Percentiles rank a stretch among this genome's conserved stretches.
phyloP scores from a whole-genome alignment of 768 basidiomycete genomes.

The Leccinellum albellum region DNA sequence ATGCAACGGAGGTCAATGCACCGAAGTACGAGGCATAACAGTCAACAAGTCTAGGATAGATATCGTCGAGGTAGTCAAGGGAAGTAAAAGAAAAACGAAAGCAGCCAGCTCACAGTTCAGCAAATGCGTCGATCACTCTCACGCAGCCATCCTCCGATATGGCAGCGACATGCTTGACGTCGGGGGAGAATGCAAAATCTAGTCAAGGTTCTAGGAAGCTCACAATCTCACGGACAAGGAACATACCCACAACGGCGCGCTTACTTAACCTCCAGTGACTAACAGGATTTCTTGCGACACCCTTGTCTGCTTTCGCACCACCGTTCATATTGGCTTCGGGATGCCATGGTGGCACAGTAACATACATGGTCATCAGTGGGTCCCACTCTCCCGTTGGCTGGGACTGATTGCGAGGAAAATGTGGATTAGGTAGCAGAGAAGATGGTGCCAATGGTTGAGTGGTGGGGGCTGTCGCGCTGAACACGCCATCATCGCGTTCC shows the following conservation, averaged over 20 bases:
- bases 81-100: not conserved
- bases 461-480: slow-evolving; percentile 57
- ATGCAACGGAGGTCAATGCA: slow-evolving; percentile 81
- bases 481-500: slow-evolving; percentile 82
- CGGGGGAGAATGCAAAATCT: slow-evolving; percentile 94
- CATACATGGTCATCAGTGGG: slow-evolving; percentile 68
- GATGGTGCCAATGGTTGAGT: slow-evolving; percentile 24
- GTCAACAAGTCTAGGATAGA: slow-evolving; percentile 69
- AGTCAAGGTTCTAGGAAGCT: slow-evolving; percentile 1
- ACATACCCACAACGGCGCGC: slow-evolving; percentile 68
- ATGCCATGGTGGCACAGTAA: slow-evolving; percentile 86
- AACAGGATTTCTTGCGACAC: slow-evolving; percentile 78
- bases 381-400: slow-evolving; percentile 58
- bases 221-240: not conserved
- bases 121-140: slow-evolving; percentile 82
- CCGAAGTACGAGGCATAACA: slow-evolving; percentile 96
- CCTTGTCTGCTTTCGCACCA: slow-evolving; percentile 53
- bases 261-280: slow-evolving; percentile 84
- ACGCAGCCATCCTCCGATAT: slow-evolving; percentile 92
- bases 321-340: slow-evolving; percentile 41
- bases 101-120: slow-evolving; percentile 63
- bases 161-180: slow-evolving; percentile 84
- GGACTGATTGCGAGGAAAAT: slow-evolving; percentile 24
- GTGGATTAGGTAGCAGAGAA: slow-evolving; percentile 25
- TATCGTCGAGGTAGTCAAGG: slow-evolving; percentile 2